phyloP scores from a whole-genome alignment of 352 stramenopile species.

The Phytophthora palmivora region DNA sequence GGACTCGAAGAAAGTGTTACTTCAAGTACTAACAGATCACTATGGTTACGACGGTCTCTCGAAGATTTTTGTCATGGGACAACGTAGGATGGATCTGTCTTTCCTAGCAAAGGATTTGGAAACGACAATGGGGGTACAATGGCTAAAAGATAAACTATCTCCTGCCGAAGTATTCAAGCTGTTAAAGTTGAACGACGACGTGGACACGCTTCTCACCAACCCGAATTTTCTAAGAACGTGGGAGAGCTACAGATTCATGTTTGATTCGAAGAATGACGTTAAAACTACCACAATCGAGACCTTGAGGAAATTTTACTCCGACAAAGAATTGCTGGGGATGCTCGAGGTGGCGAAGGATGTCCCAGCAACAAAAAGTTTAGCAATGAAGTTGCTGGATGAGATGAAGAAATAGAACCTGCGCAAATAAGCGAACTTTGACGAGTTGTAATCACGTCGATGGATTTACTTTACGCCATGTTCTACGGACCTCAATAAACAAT shows the following conservation, averaged over 20 bases:
- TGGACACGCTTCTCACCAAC: background rate
- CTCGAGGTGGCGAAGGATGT: background rate
- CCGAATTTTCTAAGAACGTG: background rate
- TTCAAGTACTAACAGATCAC: background rate
- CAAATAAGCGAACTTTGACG: no score
- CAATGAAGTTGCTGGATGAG: background rate
- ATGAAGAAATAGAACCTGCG: background rate
- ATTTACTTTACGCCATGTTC: no score
- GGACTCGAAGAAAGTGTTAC: background rate
- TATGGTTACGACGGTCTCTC: background rate
- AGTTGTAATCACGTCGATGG: no score
- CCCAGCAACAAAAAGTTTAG: background rate
- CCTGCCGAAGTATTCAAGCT: background rate
- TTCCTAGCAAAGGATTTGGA: background rate
- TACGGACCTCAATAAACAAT: no score
- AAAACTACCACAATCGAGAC: background rate
- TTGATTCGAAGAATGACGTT: background rate
- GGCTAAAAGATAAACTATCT: background rate
- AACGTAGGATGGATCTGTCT: background rate
- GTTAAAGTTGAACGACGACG: background rate
- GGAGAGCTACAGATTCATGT: background rate
- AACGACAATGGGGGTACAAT: background rate
- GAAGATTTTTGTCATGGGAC: background rate
- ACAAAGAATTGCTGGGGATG: background rate
- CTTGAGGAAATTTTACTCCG: background rate